Conservation (phyloP, 768 basidiomycete genomes). For the Polyporus arcularius region DNA sequence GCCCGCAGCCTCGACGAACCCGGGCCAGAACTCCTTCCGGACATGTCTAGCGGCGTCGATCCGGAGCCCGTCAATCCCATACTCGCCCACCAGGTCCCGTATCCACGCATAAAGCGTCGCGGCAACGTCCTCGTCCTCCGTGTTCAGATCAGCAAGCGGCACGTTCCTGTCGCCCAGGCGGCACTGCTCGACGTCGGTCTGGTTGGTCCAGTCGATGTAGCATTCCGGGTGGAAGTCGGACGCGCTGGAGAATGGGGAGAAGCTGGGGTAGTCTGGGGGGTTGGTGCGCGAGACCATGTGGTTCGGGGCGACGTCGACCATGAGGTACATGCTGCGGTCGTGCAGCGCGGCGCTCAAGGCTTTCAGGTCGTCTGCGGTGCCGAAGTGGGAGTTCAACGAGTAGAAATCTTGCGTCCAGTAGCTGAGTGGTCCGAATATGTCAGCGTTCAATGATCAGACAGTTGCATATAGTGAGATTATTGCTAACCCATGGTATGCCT, state of each 20-base stretch:
- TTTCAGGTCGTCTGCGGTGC: conserved; percentile 50
- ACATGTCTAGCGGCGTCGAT: conserved; percentile 64
- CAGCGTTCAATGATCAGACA: too few species aligned
- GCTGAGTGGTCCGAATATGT: conserved; percentile 16
- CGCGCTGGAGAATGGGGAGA: conserved; percentile 36
- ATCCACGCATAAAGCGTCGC: conserved; percentile 50
- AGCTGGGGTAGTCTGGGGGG: conserved; percentile 24
- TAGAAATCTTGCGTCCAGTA: conserved; percentile 56
- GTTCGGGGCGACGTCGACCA: conserved; percentile 66
- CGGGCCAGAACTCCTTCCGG: conserved; percentile 54
- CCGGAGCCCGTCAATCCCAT: conserved; percentile 54
- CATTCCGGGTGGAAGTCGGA: conserved; percentile 42
- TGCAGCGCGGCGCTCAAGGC: conserved; percentile 52
- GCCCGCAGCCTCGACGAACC: conserved; percentile 47
- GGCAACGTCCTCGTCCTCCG: conserved; percentile 49
- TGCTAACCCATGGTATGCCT: conserved; percentile 58
- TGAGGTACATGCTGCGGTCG: conserved; percentile 54
- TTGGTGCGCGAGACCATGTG: conserved; percentile 47
- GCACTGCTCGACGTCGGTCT: conserved; percentile 54
- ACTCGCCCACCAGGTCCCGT: conserved; percentile 44
- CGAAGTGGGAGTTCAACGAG: conserved; percentile 54
- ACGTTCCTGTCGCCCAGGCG: conserved; percentile 58
- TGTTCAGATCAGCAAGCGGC: conserved; percentile 61
- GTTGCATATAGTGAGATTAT: too few species aligned
- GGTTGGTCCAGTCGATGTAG: conserved; percentile 46